These are phyloP conservation scores for Cercophora samala DNA, from an alignment of 495 filamentous ascomycete genomes.

Conservation along the genomic window DNA sequence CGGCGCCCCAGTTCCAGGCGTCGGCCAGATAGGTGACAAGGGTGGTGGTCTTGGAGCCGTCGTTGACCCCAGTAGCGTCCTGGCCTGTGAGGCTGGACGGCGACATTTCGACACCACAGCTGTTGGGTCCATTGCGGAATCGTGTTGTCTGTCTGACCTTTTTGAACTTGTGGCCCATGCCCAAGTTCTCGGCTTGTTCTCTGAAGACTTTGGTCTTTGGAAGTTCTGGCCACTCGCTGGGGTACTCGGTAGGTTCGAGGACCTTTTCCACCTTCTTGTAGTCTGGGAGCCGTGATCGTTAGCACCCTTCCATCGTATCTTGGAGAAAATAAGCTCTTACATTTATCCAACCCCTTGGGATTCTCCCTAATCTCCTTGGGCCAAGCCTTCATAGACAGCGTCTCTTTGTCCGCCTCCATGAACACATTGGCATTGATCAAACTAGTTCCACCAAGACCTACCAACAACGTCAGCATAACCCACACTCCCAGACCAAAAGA, in stretches of 20 bases:
- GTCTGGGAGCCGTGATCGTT: constrained; percentile 28
- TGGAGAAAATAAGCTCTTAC: constrained; percentile 36
- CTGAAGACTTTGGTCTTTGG: constrained; percentile 57
- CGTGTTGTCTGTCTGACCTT: constrained; percentile 59
- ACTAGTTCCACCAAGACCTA: constrained; percentile 61
- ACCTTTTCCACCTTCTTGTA: constrained; percentile 55
- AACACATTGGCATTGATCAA: constrained; percentile 69
- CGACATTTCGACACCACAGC: constrained; percentile 59
- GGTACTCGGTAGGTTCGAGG: constrained; percentile 59
- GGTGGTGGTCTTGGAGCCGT: constrained; percentile 63
- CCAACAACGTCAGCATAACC: neutral
- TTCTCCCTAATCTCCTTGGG: constrained; percentile 55
- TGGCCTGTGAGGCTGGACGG: constrained; percentile 57
- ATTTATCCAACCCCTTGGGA: constrained; percentile 44
- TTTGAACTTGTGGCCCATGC: constrained; percentile 51
- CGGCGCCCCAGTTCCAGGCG: constrained; percentile 72
- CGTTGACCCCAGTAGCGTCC: constrained; percentile 62
- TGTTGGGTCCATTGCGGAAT: constrained; percentile 58
- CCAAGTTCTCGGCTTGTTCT: constrained; percentile 52
- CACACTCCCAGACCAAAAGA: neutral
- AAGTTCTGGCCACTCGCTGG: constrained; percentile 51
- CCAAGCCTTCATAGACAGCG: constrained; percentile 55
- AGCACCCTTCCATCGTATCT: constrained; percentile 16
- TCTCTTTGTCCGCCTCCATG: constrained; percentile 55
- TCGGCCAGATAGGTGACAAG: constrained; percentile 67